Percentiles rank a stretch among this genome's conserved stretches.
Conservation (phyloP, 139 green algal genomes). For the Prasinococcaceae sp. region DNA sequence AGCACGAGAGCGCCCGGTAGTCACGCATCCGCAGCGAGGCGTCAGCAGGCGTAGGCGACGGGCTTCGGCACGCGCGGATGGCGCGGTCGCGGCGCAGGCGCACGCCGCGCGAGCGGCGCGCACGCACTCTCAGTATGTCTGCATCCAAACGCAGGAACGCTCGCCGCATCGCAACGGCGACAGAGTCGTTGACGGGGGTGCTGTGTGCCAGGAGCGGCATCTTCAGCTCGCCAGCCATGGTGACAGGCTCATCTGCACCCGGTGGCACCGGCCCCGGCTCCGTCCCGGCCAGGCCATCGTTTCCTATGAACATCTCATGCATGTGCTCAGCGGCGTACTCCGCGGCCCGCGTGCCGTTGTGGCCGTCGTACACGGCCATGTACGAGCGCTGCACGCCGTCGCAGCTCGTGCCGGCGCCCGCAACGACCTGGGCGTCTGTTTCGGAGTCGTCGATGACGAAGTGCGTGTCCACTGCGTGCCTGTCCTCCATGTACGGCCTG, state of each 20-base stretch:
- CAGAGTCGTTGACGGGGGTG: too few species aligned
- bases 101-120: too few species aligned
- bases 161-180: too few species aligned
- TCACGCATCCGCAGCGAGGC: not conserved
- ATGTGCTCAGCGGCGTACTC: constrained; percentile 28
- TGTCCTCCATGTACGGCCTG: constrained; percentile 60
- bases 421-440: not conserved
- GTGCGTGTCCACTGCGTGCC: constrained; percentile 28
- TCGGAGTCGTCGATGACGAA: too few species aligned
- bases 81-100: not conserved
- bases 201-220: too few species aligned
- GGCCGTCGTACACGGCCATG: constrained; percentile 70
- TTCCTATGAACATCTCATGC: constrained; percentile 3
- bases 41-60: not conserved
- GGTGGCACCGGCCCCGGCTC: too few species aligned
- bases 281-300: too few species aligned
- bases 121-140: constrained; percentile 19
- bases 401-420: not conserved
- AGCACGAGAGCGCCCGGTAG: not conserved
- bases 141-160: constrained; percentile 32
- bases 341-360: constrained; percentile 37
- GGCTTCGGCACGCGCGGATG: not conserved
- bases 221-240: too few species aligned
- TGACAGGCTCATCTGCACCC: too few species aligned
- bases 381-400: not conserved